A percentile compares a stretch with the other conserved stretches of the same genome.
Evolutionary conservation across 345 rosid genomes (phyloP).

Genomic region (Populus nigra): DNA sequence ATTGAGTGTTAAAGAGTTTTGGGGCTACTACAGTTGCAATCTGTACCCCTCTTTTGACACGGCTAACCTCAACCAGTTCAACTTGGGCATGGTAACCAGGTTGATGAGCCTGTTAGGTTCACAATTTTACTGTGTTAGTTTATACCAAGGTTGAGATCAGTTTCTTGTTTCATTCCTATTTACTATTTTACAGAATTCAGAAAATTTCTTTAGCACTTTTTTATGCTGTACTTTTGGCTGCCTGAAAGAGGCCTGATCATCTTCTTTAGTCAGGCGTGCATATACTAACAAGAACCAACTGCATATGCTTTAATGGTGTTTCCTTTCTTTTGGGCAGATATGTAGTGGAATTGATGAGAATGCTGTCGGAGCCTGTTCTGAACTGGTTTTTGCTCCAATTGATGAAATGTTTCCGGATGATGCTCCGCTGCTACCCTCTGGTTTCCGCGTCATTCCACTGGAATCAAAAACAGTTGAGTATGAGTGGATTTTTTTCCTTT

Average conservation of each 20-base stretch:
- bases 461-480: conserved; percentile 77
- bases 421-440: conserved; percentile 95
- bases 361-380: conserved; percentile 89
- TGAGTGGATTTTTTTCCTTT: background rate
- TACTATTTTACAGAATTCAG: background rate
- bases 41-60: background rate
- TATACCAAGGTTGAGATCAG: background rate
- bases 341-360: conserved; percentile 93
- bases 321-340: conserved; percentile 44
- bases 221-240: background rate
- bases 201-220: background rate
- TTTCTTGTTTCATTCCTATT: background rate
- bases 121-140: background rate
- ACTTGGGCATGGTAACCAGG: background rate
- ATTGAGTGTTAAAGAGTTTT: background rate
- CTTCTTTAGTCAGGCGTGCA: background rate
- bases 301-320: background rate
- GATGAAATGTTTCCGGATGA: conserved; percentile 98
- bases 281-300: background rate
- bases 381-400: conserved; percentile 92
- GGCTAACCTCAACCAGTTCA: background rate
- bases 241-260: background rate
- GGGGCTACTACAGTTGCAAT: background rate
- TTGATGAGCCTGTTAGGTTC: background rate
- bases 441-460: conserved; percentile 87